Percentiles rank a stretch among this genome's conserved stretches.
Evolutionary conservation across 345 rosid genomes (phyloP).

Genomic region (Microthlaspi erraticum): DNA sequence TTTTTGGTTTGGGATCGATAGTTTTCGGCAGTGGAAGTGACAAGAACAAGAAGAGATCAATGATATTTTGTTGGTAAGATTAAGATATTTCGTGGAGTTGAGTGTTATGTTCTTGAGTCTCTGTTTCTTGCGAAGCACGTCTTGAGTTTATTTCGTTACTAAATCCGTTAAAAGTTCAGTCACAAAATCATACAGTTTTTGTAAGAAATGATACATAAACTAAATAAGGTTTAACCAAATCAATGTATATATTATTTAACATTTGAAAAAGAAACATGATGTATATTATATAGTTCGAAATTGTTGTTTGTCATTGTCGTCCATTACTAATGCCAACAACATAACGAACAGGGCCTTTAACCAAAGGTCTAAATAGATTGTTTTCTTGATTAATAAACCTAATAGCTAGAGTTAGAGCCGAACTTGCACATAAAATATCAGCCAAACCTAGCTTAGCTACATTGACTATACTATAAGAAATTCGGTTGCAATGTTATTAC

Average conservation of each 20-base stretch:
- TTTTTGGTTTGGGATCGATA: constrained; percentile 64
- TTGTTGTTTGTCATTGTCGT: not conserved
- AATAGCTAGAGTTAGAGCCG: not conserved
- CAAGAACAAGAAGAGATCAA: constrained; percentile 57
- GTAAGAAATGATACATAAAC: too few relatives aligned
- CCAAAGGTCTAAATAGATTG: constrained; percentile 4
- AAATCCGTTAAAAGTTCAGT: too few relatives aligned
- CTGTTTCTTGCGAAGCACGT: not conserved
- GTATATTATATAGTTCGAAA: too few relatives aligned
- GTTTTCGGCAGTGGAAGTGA: constrained; percentile 52
- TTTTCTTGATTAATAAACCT: constrained; percentile 2
- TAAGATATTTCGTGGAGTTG: too few relatives aligned
- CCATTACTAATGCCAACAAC: not conserved
- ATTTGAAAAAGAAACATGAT: too few relatives aligned
- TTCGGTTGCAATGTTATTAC: constrained; percentile 3
- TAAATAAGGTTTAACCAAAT: too few relatives aligned
- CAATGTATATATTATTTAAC: too few relatives aligned
- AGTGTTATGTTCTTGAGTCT: not conserved
- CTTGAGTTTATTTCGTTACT: not conserved
- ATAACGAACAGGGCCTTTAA: not conserved
- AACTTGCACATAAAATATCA: not conserved
- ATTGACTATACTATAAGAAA: constrained; percentile 6
- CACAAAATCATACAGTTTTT: too few relatives aligned
- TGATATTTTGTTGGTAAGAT: constrained; percentile 15
- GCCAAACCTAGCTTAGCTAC: not conserved